Evolutionary conservation across 2,329 filamentous ascomycete species (phyloP).

Genomic region (Microsporum audouinii): DNA sequence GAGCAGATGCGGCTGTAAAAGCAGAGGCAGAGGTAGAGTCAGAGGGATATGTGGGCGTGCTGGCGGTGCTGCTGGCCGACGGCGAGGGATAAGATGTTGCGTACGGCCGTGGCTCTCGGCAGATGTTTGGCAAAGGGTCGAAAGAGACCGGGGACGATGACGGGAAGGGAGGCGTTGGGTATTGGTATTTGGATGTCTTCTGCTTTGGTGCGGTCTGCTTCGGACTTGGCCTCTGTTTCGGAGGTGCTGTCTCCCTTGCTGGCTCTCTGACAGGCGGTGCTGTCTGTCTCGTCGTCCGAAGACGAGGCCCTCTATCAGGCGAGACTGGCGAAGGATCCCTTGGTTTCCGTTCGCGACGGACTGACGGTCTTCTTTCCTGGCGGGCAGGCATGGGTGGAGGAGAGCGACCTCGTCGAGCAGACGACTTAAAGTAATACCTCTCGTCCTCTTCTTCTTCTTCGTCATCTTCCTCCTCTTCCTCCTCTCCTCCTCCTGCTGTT

Average conservation of each 20-base stretch:
- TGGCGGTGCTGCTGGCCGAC: neutral
- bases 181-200: neutral
- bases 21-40: neutral
- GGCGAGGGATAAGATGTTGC: neutral
- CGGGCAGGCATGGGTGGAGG: neutral
- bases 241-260: neutral
- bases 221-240: neutral
- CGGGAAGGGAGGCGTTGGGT: neutral
- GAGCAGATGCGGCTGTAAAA: neutral
- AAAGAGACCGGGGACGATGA: neutral
- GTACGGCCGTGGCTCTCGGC: neutral
- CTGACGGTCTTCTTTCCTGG: neutral
- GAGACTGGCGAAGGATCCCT: neutral
- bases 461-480: neutral
- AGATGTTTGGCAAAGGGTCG: neutral
- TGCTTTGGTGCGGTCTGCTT: too few relatives aligned
- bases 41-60: neutral
- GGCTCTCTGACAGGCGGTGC: neutral
- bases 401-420: neutral
- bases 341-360: neutral
- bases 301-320: neutral
- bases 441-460: neutral
- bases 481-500: neutral
- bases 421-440: neutral
- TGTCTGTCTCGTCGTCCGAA: neutral